A percentile compares a stretch with the other conserved stretches of the same genome.
Evolutionary conservation across 306 rosid species (phyloP).

Genomic region (Ochetophila trinervis): DNA sequence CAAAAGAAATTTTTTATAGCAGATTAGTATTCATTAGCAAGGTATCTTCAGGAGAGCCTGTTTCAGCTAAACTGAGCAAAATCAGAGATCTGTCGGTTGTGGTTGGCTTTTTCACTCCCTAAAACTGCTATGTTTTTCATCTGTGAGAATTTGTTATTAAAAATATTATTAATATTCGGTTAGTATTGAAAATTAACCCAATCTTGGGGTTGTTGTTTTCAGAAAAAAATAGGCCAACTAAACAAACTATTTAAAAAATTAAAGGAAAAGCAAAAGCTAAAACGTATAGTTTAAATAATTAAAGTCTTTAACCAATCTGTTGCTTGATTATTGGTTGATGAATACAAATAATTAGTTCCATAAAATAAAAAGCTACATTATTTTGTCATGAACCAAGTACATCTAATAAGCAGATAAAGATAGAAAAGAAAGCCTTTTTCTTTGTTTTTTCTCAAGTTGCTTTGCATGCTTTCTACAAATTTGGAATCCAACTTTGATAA

Average conservation of each 20-base stretch:
- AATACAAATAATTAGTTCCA: conserved; percentile 1
- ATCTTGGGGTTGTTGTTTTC: too few species aligned
- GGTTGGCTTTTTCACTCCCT: background rate
- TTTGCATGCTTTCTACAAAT: background rate
- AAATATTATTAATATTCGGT: too few species aligned
- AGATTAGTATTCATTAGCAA: background rate
- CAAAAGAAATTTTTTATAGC: background rate
- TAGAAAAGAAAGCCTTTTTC: too few species aligned
- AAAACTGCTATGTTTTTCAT: background rate
- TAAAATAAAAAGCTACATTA: background rate
- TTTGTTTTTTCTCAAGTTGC: background rate
- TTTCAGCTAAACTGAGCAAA: background rate
- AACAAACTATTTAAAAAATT: too few species aligned
- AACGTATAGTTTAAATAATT: too few species aligned
- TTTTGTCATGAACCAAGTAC: background rate
- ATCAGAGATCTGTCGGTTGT: conserved; percentile 3
- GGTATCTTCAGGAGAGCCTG: background rate
- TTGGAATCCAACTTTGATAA: too few species aligned
- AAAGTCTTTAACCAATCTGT: too few species aligned
- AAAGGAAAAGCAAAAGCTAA: too few species aligned
- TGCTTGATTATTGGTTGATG: background rate
- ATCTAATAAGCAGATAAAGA: background rate
- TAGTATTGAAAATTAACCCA: too few species aligned
- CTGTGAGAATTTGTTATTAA: too few species aligned
- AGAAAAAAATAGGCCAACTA: too few species aligned